Evolutionary conservation across 176 grass and related monocot species (phyloP), one percentile per base, ranked within the genome.

Genomic region (Oryza nivara): DNA sequence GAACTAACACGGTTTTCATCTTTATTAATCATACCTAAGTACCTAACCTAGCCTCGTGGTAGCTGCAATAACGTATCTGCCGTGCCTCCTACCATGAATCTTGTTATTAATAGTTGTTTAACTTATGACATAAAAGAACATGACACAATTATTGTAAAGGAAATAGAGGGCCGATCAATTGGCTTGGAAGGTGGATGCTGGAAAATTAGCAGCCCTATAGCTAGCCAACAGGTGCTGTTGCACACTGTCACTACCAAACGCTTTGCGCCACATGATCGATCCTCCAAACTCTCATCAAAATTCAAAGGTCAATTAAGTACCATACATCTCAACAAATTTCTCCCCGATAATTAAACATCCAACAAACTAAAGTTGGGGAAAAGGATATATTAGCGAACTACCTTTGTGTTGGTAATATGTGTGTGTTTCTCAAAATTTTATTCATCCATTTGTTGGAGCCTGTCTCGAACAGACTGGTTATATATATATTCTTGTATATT

Each of bases 291-390:
- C 7, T 65, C 35, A 36, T 47, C 48, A 30, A 41, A 80, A 48
- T 32, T 58, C 75, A 25, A 45, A 69, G 66, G 64, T 32, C 38
- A 70, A 20, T n/a, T 47, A 82, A 69, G 84, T 66, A 47, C 76
- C 14, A 52, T 52, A 15, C 49, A 4, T 28, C 26, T 68, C 43
- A 75, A 71, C 79, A 44, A 82, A 64, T 88, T 76, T 47, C 26
- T n/a, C 10, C 10, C 45, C 12, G 63, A 44, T 77, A 22, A 22
- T 82, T 87, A 60, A 46, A 61, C 11, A 19, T 9, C 49, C 65
- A 77, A 83, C 73, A 48, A 72, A 72, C 80, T 88, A 88, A 87
- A 87, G 86, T 5, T 30, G 6, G 28, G 10, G 38, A 88, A 82
- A 88, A 65, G 51, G 86, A 87, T 87, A 58, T 58, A 63, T 63